Evolutionary conservation across 345 rosid species (phyloP).

Genomic region (Lepidium aucheri): DNA sequence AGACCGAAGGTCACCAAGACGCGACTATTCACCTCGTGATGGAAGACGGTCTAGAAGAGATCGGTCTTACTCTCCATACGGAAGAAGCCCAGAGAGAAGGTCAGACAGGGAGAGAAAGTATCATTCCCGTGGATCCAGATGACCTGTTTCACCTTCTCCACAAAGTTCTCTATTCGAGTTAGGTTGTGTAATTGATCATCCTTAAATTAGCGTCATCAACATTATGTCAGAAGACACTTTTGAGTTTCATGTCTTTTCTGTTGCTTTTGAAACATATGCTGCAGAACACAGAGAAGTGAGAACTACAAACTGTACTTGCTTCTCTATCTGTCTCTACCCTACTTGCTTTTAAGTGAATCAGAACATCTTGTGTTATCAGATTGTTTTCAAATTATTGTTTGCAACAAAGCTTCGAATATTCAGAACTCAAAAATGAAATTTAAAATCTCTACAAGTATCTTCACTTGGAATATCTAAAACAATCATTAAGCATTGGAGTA

Average conservation of each 20-base stretch:
- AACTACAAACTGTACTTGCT: neutral
- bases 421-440: neutral
- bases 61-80: constrained; percentile 59
- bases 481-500: constrained; percentile 35
- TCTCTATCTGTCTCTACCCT: neutral
- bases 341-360: neutral
- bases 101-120: constrained; percentile 28
- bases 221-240: neutral
- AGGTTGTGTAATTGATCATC: constrained; percentile 21
- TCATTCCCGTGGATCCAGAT: constrained; percentile 32
- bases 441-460: neutral
- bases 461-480: neutral
- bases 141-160: constrained; percentile 13
- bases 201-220: neutral
- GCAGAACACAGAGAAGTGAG: neutral
- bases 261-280: neutral
- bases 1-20: constrained; percentile 68
- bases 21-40: constrained; percentile 68
- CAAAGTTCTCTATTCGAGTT: neutral
- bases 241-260: neutral
- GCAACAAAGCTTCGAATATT: neutral
- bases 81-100: constrained; percentile 42
- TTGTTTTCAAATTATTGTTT: neutral
- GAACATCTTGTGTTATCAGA: neutral
- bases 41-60: constrained; percentile 83